Conservation (phyloP, 768 basidiomycete genomes). For the Macrolepiota dolichaula region DNA sequence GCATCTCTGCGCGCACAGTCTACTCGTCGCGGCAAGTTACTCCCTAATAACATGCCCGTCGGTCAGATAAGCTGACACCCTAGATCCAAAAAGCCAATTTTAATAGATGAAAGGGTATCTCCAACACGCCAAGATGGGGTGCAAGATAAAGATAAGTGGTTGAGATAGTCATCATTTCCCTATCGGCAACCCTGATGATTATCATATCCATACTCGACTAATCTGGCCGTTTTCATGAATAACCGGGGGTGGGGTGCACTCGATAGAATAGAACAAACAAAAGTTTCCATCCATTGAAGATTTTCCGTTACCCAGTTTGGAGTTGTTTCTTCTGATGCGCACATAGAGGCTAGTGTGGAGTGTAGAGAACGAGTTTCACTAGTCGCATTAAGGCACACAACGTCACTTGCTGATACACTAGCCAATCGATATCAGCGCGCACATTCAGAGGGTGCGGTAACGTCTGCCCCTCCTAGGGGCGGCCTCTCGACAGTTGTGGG, state of each 20-base stretch:
- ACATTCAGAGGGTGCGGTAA: background rate
- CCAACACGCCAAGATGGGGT: background rate
- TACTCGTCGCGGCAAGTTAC: background rate
- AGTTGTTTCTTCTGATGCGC: background rate
- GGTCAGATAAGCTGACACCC: background rate
- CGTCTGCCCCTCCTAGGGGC: background rate
- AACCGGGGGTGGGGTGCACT: background rate
- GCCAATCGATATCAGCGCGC: background rate
- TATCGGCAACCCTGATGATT: background rate
- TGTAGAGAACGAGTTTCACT: background rate
- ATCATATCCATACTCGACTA: background rate
- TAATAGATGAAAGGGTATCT: background rate
- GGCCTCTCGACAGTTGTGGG: background rate
- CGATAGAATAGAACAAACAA: background rate
- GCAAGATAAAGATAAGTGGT: background rate
- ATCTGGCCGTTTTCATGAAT: background rate
- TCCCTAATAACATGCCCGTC: background rate
- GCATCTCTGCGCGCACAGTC: background rate
- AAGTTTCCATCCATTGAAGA: background rate
- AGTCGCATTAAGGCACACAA: constrained; percentile 5
- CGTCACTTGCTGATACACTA: background rate
- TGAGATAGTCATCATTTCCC: background rate
- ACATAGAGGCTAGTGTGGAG: background rate
- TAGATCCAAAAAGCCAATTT: background rate
- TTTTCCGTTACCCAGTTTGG: background rate